phyloP scores from a whole-genome alignment of 2,329 filamentous ascomycete species.

The Raffaelea ambrosiae region DNA sequence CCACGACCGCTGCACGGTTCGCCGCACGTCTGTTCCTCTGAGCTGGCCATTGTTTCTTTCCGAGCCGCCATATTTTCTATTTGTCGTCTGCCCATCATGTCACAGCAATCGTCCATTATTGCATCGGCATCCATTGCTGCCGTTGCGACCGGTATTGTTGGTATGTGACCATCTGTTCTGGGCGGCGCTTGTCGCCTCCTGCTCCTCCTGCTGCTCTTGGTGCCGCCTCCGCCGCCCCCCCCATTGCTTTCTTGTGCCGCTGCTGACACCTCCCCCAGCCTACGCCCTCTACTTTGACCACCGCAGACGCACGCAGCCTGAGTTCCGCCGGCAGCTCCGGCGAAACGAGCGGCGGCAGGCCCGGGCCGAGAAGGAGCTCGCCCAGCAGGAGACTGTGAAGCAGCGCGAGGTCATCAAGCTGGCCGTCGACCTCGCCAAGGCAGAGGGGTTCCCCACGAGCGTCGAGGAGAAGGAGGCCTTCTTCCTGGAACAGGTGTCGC shows the following conservation, averaged over 20 bases:
- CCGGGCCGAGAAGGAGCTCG: conserved; percentile 64
- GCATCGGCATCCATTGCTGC: conserved; percentile 55
- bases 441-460: conserved; percentile 83
- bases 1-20: no score
- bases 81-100: conserved; percentile 32
- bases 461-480: conserved; percentile 91
- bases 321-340: conserved; percentile 61
- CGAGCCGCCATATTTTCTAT: no score
- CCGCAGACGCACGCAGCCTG: conserved; percentile 52
- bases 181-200: not conserved
- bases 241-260: not conserved
- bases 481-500: conserved; percentile 92
- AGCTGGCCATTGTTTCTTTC: not conserved
- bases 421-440: conserved; percentile 72
- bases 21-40: not conserved
- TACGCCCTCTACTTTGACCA: conserved; percentile 64
- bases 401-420: conserved; percentile 67
- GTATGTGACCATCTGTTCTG: conserved; percentile 29
- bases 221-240: no score
- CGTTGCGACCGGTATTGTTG: conserved; percentile 49
- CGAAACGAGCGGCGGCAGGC: conserved; percentile 67
- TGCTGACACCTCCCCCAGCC: conserved; percentile 27
- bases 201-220: not conserved
- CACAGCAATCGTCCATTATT: conserved; percentile 45
- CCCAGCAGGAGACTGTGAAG: conserved; percentile 53